Evolutionary conservation across 2,329 filamentous ascomycete species (phyloP).

Genomic region (Fusarium torulosum): DNA sequence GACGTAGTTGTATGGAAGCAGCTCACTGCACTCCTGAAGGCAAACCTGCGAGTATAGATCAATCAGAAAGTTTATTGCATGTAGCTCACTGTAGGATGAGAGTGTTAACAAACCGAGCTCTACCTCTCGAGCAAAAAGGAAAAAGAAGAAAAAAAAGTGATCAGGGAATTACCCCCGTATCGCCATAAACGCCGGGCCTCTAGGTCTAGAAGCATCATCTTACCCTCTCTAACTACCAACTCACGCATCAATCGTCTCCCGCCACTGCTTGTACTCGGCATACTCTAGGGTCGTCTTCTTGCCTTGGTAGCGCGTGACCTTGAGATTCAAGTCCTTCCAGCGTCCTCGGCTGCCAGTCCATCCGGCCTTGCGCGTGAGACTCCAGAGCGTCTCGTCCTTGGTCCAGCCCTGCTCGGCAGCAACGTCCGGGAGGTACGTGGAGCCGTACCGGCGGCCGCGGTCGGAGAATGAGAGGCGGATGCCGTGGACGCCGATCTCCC

Average conservation of each 20-base stretch:
- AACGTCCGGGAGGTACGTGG: slow-evolving; percentile 94
- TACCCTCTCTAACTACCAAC: slow-evolving; percentile 26
- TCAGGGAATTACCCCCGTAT: slow-evolving; percentile 19
- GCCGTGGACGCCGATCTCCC: slow-evolving; percentile 88
- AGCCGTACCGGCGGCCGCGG: slow-evolving; percentile 78
- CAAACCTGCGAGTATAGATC: slow-evolving; percentile 30
- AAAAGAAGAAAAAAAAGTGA: slow-evolving; percentile 25
- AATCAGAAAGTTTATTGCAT: slow-evolving; percentile 35
- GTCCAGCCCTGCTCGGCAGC: slow-evolving; percentile 94
- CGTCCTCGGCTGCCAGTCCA: slow-evolving; percentile 84
- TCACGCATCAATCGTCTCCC: slow-evolving; percentile 71
- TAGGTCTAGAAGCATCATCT: slow-evolving; percentile 47
- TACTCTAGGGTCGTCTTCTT: slow-evolving; percentile 79
- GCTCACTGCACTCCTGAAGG: slow-evolving; percentile 2
- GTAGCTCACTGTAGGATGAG: slow-evolving; percentile 28
- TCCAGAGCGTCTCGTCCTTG: slow-evolving; percentile 90
- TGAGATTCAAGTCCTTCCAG: slow-evolving; percentile 84
- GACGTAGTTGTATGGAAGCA: neutral
- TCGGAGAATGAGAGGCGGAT: slow-evolving; percentile 87
- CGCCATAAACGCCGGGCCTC: slow-evolving; percentile 45
- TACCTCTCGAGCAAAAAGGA: slow-evolving; percentile 34
- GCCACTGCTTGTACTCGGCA: slow-evolving; percentile 82
- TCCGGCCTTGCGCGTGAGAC: slow-evolving; percentile 93
- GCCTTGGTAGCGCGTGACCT: slow-evolving; percentile 88
- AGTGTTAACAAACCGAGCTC: slow-evolving; percentile 28